Percentiles rank a stretch among this genome's conserved stretches.
Evolutionary conservation across 179 eudicot species (phyloP).

Genomic region (Silene vulgaris): DNA sequence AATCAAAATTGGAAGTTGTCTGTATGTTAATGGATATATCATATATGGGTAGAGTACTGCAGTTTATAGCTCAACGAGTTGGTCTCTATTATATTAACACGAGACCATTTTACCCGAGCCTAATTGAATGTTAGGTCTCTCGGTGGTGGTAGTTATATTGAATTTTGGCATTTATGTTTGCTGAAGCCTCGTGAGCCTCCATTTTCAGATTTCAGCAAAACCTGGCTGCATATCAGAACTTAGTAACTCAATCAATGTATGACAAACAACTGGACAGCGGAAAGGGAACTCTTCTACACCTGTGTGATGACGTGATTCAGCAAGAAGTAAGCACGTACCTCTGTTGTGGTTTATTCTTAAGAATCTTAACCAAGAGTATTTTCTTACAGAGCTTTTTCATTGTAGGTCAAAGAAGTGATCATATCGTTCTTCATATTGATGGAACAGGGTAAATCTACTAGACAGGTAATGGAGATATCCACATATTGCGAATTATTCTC

Average conservation of each 20-base stretch:
- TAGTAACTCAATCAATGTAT: slow-evolving; percentile 97
- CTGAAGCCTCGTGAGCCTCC: slow-evolving; percentile 6
- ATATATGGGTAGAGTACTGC: too few relatives aligned
- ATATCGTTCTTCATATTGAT: slow-evolving; percentile 73
- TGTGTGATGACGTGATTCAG: slow-evolving; percentile 97
- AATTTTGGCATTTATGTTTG: not conserved
- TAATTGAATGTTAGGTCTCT: too few relatives aligned
- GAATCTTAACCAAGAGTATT: not conserved
- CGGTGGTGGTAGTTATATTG: not conserved
- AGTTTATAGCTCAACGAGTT: too few relatives aligned
- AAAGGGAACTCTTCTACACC: slow-evolving; percentile 93
- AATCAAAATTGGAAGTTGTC: too few relatives aligned
- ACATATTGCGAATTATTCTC: not conserved
- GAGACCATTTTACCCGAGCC: too few relatives aligned
- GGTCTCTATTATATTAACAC: too few relatives aligned
- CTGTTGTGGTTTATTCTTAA: slow-evolving; percentile 1
- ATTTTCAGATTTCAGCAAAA: slow-evolving; percentile 40
- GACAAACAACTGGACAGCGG: slow-evolving; percentile 99
- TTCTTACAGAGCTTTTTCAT: slow-evolving; percentile 13
- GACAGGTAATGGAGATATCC: slow-evolving; percentile 40
- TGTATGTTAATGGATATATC: too few relatives aligned
- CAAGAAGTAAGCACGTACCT: slow-evolving; percentile 67
- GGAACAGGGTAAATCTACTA: slow-evolving; percentile 87
- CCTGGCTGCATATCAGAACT: slow-evolving; percentile 41
- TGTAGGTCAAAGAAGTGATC: slow-evolving; percentile 93